Evolutionary conservation across 441 rosid genomes (phyloP).

Genomic region (Capsella rubella): DNA sequence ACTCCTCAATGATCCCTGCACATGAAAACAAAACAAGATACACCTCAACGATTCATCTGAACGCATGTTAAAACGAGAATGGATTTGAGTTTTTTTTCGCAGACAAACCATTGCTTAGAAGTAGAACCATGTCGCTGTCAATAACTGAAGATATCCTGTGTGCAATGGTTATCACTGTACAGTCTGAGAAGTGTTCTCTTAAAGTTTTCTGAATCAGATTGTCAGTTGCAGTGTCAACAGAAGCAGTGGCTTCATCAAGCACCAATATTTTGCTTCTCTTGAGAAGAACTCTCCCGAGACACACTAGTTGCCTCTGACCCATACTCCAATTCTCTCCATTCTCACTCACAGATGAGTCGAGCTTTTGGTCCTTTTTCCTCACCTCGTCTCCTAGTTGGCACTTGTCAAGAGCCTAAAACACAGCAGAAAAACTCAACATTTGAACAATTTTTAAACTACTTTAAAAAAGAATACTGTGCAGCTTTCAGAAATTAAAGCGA

Average conservation of each 20-base stretch:
- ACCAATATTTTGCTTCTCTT: constrained; percentile 85
- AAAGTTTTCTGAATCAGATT: constrained; percentile 84
- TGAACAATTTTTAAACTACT: not conserved
- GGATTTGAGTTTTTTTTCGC: not conserved
- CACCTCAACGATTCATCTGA: not conserved
- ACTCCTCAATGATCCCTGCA: constrained; percentile 75
- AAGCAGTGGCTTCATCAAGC: constrained; percentile 97
- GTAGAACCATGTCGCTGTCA: constrained; percentile 82
- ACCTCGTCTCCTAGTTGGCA: constrained; percentile 95
- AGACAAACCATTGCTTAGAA: constrained; percentile 73
- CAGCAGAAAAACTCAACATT: constrained; percentile 5
- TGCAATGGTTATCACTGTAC: constrained; percentile 85
- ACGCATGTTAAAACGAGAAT: not conserved
- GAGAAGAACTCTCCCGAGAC: constrained; percentile 84
- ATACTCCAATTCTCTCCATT: constrained; percentile 98
- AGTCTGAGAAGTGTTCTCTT: constrained; percentile 67
- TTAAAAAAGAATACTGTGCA: not conserved
- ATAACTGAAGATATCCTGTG: constrained; percentile 88
- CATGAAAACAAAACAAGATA: not conserved
- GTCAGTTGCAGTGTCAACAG: constrained; percentile 90
- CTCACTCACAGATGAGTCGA: constrained; percentile 74
- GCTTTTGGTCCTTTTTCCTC: constrained; percentile 74
- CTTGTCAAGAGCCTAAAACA: constrained; percentile 75
- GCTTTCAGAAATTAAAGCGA: constrained; percentile 13
- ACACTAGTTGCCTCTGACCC: constrained; percentile 92